Evolutionary conservation across 75 land plant genomes (phyloP), one percentile per base, ranked within the genome.

Genomic region (Picea glauca): DNA sequence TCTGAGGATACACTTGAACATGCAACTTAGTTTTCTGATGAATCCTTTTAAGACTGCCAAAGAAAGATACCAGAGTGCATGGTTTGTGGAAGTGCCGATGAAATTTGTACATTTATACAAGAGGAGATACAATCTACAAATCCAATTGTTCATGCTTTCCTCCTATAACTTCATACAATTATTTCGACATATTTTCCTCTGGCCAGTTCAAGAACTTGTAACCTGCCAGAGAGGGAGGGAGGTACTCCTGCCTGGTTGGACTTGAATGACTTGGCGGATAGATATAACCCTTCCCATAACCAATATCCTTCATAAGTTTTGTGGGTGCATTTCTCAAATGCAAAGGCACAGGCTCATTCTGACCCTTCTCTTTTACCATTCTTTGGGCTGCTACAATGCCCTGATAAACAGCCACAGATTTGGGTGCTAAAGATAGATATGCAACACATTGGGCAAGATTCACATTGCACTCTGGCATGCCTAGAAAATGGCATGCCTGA

Each of bases 321-420:
- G 99, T 96, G 0, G 97, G 97, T 7, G 99, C 99, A 86, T 96
- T 96, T 80, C 99, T 87, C 68, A 96, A 76, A 81, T 96, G 99
- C 43, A 96, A 76, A 13, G 99, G 99, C 40, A 96, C 99, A 14
- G 92, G 93, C 76, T 96, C 99, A 78, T 96, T 96, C 81, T 87
- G 90, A 58, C 93, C 96, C 23, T 70, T 77, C 62, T 90, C 91
- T 82, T 81, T 92, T 75, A 96, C 97, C 35, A 78, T 83, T 76
- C 79, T 83, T 86, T 91, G 93, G 17, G 99, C 99, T 60, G 86
- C 90, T 43, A 60, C 81, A 1, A 96, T 78, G 0, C 97, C 99
- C 65, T 83, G 78, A 56, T 94, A 96, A 13, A 92, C 99, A 58
- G 94, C 84, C 23, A 94, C 85, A 33, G 99, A 96, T 60, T 96